phyloP scores from a whole-genome alignment of 2,329 filamentous ascomycete species.

The Nothophoma quercina region DNA sequence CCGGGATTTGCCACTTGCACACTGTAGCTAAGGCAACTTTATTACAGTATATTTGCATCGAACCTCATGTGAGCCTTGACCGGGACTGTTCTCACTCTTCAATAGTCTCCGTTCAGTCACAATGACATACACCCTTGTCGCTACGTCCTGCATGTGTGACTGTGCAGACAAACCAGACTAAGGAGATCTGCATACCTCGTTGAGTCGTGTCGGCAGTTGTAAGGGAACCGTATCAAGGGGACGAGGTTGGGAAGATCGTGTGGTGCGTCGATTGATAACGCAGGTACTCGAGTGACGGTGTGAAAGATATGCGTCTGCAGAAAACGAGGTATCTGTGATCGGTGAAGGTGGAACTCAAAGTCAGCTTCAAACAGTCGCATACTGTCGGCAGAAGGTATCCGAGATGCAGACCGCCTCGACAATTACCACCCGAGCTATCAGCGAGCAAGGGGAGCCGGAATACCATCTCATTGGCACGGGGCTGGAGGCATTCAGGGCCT shows the following conservation, averaged over 20 bases:
- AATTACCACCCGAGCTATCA: background rate
- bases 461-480: background rate
- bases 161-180: background rate
- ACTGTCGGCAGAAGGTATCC: background rate
- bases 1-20: background rate
- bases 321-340: background rate
- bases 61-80: background rate
- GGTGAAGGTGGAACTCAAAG: background rate
- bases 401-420: background rate
- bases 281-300: background rate
- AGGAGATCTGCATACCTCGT: background rate
- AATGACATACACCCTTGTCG: background rate
- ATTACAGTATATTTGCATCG: background rate
- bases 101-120: too few species aligned
- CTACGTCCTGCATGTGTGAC: background rate
- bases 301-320: conserved; percentile 6
- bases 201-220: background rate
- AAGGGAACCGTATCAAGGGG: background rate
- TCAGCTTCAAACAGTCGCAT: background rate
- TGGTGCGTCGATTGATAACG: background rate
- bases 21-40: background rate
- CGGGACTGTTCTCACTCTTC: background rate
- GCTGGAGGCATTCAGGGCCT: background rate
- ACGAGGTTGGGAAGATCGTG: background rate
- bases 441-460: background rate